Evolutionary conservation across 2,329 filamentous ascomycete genomes (phyloP).

Genomic region (Colletotrichum truncatum): DNA sequence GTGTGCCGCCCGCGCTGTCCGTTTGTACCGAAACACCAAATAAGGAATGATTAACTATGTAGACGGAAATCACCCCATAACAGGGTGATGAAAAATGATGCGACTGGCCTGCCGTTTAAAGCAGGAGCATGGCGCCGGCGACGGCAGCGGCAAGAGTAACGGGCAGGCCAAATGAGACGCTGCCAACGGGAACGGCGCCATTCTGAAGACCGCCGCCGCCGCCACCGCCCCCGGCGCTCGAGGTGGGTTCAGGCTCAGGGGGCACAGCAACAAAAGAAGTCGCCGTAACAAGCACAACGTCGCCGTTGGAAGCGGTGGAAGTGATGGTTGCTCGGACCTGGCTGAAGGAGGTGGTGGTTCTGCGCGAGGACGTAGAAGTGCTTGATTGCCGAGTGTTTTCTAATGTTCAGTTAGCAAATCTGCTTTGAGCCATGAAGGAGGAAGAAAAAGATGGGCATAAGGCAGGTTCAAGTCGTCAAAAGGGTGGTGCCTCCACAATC

Average conservation of each 20-base stretch:
- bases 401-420: constrained; percentile 15
- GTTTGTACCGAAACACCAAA: not conserved
- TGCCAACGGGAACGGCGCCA: constrained; percentile 38
- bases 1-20: constrained; percentile 11
- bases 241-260: constrained; percentile 42
- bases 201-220: constrained; percentile 47
- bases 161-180: constrained; percentile 28
- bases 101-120: constrained; percentile 7
- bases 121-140: constrained; percentile 31
- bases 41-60: constrained; percentile 20
- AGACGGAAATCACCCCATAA: constrained; percentile 7
- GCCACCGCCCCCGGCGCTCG: constrained; percentile 27
- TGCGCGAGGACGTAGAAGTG: constrained; percentile 37
- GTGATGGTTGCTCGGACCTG: constrained; percentile 51
- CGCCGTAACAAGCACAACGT: constrained; percentile 55
- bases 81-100: not conserved
- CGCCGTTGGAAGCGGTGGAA: constrained; percentile 55
- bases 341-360: constrained; percentile 44
- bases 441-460: not conserved
- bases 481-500: not conserved
- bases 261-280: constrained; percentile 58
- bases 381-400: constrained; percentile 40
- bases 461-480: not conserved
- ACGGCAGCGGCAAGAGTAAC: constrained; percentile 37
- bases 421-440: not conserved